Evolutionary conservation across 2,329 filamentous ascomycete genomes (phyloP), one percentile per base, ranked within the genome.

Genomic region (Talaromyces marneffei): DNA sequence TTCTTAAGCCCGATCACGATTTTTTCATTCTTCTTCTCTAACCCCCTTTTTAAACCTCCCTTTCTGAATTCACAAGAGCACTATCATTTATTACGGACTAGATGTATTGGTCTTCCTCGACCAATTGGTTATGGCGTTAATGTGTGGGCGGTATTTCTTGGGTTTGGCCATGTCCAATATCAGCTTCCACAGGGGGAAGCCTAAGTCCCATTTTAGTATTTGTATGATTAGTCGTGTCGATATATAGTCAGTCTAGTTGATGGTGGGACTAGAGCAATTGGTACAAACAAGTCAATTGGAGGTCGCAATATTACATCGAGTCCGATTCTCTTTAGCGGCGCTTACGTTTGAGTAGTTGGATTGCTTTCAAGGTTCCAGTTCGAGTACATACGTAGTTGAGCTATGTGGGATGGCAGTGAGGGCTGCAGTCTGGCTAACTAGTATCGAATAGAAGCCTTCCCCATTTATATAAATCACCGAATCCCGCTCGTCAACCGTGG

Each of bases 211-310:
- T 57, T 58, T 37, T 23, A 39, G 48, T 59, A 50, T 59, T 52
- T 59, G 57, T 59, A 59, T 52, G 57, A 59, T 53, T 59, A 59
- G 57, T 52, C 37, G 33, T 53, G 57, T 59, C 29, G 31, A 33
- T 50, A 40, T 52, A 42, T 55, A 39, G 52, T 37, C 33, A 39
- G 52, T 37, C 33, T 37, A 16, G n/a, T 18, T 39, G 14, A 27
- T 25, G 33, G 35, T 25, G 33, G 31, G 23, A 37, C 52, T 55
- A 40, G 33, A 55, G 10, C 33, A 55, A 20, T 35, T 39, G 52
- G 40, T 55, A 55, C 52, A 55, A 55, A 39, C 5, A 35, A 54
- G 37, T 29, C 53, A 56, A 42, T 56, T 56, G 53, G 46, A 52
- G 46, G 29, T 33, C 29, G 48, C n/a, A 52, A 23, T 35, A 9